A percentile compares a stretch with the other conserved stretches of the same genome.
phyloP scores from a whole-genome alignment of 2,329 filamentous ascomycete species.

The Coccinonectria pachysandricola region DNA sequence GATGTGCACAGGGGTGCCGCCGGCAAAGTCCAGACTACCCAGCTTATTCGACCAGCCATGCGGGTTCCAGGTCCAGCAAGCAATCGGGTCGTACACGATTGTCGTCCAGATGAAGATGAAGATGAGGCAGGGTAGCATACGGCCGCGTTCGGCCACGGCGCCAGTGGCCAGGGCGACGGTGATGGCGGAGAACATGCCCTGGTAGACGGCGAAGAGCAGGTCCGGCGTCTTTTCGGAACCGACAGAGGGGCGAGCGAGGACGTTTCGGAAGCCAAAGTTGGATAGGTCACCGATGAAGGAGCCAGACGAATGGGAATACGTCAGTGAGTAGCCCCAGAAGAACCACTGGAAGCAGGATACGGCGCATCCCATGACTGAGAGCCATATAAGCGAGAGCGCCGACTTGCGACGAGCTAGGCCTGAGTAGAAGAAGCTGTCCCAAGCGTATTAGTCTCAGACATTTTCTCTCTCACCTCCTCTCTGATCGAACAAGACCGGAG shows the following conservation, averaged over 20 bases:
- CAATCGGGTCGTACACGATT: constrained; percentile 82
- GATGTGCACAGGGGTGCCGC: constrained; percentile 85
- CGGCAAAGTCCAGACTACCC: constrained; percentile 80
- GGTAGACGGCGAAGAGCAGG: constrained; percentile 75
- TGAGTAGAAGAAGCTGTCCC: constrained; percentile 88
- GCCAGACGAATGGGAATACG: constrained; percentile 69
- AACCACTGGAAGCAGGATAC: constrained; percentile 91
- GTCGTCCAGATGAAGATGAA: constrained; percentile 94
- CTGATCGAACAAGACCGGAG: too few relatives aligned
- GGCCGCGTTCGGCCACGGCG: constrained; percentile 75
- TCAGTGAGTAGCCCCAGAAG: constrained; percentile 80
- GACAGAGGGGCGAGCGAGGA: constrained; percentile 65
- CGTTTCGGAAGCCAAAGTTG: constrained; percentile 71
- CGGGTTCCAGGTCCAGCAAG: constrained; percentile 91
- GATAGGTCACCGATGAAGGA: constrained; percentile 67
- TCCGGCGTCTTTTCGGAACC: constrained; percentile 67
- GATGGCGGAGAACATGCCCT: constrained; percentile 81
- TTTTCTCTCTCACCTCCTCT: too few relatives aligned
- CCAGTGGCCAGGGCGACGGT: constrained; percentile 78
- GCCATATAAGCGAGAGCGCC: constrained; percentile 80
- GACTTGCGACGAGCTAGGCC: constrained; percentile 83
- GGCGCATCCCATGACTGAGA: constrained; percentile 76
- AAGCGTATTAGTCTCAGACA: constrained; percentile 5
- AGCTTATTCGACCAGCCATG: constrained; percentile 69
- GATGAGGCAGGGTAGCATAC: constrained; percentile 78